These are phyloP conservation scores for Neofusicoccum cordaticola DNA, from an alignment of 2,329 filamentous ascomycete genomes.

Conservation along the genomic window DNA sequence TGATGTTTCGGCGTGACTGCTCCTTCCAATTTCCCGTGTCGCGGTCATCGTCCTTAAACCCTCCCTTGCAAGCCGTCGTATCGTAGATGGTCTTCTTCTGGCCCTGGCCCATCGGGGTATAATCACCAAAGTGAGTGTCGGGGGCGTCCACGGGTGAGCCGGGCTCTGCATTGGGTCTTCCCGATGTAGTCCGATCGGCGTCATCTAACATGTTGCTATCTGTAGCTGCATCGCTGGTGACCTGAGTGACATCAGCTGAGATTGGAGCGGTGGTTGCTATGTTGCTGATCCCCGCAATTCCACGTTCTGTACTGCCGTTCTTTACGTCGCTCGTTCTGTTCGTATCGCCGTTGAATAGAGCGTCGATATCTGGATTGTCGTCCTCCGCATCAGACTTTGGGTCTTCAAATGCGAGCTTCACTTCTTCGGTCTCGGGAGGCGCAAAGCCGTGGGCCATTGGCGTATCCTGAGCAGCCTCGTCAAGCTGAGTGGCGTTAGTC, in stretches of 20 bases:
- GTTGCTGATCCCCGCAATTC: too few species aligned
- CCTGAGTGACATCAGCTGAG: too few species aligned
- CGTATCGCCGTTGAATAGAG: too few species aligned
- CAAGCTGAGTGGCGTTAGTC: neutral
- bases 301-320: too few species aligned
- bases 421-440: neutral
- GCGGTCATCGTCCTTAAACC: neutral
- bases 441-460: neutral
- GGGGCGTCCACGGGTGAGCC: slow-evolving; percentile 27
- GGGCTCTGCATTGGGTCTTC: neutral
- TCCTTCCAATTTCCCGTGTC: neutral
- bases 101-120: neutral
- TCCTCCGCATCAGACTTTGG: neutral
- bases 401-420: too few species aligned
- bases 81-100: neutral
- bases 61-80: neutral
- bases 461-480: neutral
- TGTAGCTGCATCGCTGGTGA: too few species aligned
- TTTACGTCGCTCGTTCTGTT: too few species aligned
- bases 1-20: neutral
- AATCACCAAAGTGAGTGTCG: slow-evolving; percentile 6
- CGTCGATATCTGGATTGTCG: neutral
- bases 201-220: too few species aligned
- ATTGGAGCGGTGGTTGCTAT: too few species aligned
- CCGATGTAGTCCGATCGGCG: too few species aligned